These are phyloP conservation scores for Dendrocalamus sinicus DNA, from an alignment of 176 grass and related monocot genomes.

Conservation along the genomic window DNA sequence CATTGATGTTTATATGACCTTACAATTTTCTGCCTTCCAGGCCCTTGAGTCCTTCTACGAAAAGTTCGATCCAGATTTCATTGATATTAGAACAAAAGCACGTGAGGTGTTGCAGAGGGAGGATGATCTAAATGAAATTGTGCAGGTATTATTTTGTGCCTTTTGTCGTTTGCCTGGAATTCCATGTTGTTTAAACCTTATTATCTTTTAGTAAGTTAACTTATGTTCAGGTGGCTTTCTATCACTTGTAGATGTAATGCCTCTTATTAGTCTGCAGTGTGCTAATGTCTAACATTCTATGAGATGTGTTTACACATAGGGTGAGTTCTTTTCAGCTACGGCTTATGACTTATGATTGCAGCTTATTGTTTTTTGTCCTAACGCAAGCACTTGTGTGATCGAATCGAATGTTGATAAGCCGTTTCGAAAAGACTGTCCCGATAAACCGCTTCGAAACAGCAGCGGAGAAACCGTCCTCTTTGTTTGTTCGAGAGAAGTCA, in stretches of 20 bases:
- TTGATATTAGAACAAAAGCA: constrained; percentile 93
- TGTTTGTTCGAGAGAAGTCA: no score
- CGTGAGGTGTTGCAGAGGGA: constrained; percentile 91
- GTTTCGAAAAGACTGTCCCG: no score
- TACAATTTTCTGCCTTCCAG: constrained; percentile 46
- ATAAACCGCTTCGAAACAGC: no score
- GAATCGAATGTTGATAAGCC: no score
- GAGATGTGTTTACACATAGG: not conserved
- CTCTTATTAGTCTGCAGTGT: constrained; percentile 1
- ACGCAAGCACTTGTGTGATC: no score
- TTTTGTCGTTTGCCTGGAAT: not conserved
- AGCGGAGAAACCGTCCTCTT: no score
- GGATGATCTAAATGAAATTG: constrained; percentile 95
- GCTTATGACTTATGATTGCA: no score
- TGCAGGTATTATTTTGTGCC: constrained; percentile 65
- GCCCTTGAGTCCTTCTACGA: constrained; percentile 84
- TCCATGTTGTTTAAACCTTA: not conserved
- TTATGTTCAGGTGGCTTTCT: not conserved
- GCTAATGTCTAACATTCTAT: constrained; percentile 1
- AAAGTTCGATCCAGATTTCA: constrained; percentile 78
- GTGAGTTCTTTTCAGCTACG: no score
- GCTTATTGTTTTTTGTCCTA: no score
- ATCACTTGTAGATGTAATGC: not conserved
- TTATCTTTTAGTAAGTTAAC: constrained; percentile 31
- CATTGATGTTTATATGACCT: constrained; percentile 22